A percentile compares a stretch with the other conserved stretches of the same genome.
These are phyloP conservation scores for Suhomyces wounanorum DNA, from an alignment of 1,139 yeast genomes.

Conservation along the genomic window DNA sequence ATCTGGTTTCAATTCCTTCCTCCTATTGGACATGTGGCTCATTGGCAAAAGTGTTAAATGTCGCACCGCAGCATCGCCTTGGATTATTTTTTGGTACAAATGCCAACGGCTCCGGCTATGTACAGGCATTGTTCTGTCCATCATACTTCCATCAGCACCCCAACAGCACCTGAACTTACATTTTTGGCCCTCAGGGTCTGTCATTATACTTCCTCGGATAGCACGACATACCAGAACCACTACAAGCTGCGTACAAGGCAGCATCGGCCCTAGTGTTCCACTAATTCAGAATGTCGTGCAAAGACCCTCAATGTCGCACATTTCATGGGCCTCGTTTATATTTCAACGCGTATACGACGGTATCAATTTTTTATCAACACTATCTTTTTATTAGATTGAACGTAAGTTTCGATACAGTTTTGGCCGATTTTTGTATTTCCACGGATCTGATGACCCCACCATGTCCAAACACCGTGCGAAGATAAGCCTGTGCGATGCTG, in stretches of 20 bases:
- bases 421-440: not conserved
- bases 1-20: no score
- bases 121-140: no score
- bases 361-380: slow-evolving; percentile 3
- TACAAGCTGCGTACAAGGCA: no score
- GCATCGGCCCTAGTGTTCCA: no score
- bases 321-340: not conserved
- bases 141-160: no score
- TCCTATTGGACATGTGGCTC: not conserved
- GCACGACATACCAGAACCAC: no score
- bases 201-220: no score
- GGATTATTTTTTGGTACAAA: not conserved
- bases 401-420: not conserved
- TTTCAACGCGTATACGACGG: slow-evolving; percentile 2
- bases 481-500: not conserved
- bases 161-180: no score
- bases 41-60: no score
- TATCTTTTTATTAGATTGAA: not conserved
- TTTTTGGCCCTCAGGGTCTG: no score
- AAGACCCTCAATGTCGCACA: not conserved
- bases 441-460: not conserved
- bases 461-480: not conserved
- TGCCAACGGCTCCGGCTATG: no score
- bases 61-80: not conserved
- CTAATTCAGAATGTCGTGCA: no score